A percentile compares a stretch with the other conserved stretches of the same genome.
Evolutionary conservation across 2,329 filamentous ascomycete genomes (phyloP).

Genomic region (Aspergillus viridinutans): DNA sequence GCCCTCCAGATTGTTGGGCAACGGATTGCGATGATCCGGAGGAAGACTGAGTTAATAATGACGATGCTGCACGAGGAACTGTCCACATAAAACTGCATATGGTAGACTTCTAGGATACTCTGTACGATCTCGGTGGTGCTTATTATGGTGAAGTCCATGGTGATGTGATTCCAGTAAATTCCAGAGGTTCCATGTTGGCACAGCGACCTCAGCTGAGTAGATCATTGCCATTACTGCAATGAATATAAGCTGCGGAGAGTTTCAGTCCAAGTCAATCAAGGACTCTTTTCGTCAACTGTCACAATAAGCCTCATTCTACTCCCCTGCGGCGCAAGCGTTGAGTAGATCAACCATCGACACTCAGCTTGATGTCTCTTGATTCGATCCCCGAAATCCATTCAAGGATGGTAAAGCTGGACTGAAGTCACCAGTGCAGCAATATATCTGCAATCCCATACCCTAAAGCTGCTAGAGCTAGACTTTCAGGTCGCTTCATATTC

Average conservation of each 20-base stretch:
- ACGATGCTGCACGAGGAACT: not conserved
- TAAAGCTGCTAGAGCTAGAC: not conserved
- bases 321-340: not conserved
- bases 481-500: not conserved
- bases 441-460: not conserved
- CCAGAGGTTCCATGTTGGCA: not conserved
- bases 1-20: not conserved
- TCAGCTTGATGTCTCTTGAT: not conserved
- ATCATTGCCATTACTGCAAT: not conserved
- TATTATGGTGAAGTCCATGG: not conserved
- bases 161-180: not conserved
- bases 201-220: not conserved
- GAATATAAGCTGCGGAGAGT: not conserved
- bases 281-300: not conserved
- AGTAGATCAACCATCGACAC: not conserved
- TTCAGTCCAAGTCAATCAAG: not conserved
- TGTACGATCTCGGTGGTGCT: too few species aligned
- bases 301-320: not conserved
- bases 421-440: not conserved
- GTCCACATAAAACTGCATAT: not conserved
- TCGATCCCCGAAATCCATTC: not conserved
- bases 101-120: not conserved
- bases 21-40: slow-evolving; percentile 9
- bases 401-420: not conserved
- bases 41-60: not conserved